Percentiles rank a stretch among this genome's conserved stretches.
These are phyloP conservation scores for Calonectria ilicicola DNA, from an alignment of 2,329 filamentous ascomycete genomes.

Conservation along the genomic window DNA sequence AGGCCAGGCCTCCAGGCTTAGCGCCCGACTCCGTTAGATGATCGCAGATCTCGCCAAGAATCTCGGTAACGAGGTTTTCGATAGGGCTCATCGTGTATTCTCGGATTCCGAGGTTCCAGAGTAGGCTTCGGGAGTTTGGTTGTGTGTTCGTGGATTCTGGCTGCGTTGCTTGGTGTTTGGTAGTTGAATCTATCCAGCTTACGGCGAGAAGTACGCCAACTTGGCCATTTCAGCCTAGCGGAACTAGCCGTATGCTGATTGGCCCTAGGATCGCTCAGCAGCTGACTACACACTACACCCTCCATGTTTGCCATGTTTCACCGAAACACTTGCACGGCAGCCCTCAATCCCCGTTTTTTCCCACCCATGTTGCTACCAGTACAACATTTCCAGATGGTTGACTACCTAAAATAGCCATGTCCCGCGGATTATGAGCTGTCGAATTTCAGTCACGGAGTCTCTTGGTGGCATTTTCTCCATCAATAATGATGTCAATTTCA, in stretches of 20 bases:
- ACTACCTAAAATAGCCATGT: neutral
- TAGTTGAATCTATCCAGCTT: neutral
- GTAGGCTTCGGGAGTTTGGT: too few species aligned
- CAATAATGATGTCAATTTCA: neutral
- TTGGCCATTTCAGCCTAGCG: neutral
- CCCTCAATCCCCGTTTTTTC: neutral
- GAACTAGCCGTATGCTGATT: neutral
- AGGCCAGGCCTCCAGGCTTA: neutral
- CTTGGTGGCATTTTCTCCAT: neutral
- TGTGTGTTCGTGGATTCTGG: too few species aligned
- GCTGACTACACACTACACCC: neutral
- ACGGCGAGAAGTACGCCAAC: neutral
- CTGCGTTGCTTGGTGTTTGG: neutral
- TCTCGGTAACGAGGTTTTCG: neutral
- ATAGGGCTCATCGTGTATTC: neutral
- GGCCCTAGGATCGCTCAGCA: neutral
- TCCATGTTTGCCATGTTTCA: neutral
- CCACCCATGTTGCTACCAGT: neutral
- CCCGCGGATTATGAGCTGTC: too few species aligned
- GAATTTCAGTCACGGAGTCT: too few species aligned
- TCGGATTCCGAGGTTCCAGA: too few species aligned
- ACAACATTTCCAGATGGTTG: neutral
- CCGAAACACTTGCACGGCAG: neutral
- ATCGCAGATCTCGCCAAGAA: neutral
- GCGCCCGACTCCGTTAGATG: neutral